These are phyloP conservation scores for Trichoderma sp. DNA, from an alignment of 2,329 filamentous ascomycete species.

Conservation along the genomic window DNA sequence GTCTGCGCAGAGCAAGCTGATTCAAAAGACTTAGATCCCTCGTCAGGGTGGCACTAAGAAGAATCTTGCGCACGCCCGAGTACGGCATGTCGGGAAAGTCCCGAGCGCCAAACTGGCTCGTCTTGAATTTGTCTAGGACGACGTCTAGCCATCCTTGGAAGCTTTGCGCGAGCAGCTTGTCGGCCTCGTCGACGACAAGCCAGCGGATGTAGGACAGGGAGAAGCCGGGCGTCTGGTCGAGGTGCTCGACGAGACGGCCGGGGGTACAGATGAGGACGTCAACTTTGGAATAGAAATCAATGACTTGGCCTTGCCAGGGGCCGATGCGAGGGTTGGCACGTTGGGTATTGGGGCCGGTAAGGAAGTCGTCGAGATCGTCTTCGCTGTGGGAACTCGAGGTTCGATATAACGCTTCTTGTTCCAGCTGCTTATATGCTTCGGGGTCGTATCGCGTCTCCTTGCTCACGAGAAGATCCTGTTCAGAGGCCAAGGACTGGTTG, in stretches of 20 bases:
- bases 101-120: conserved; percentile 48
- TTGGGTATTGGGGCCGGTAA: conserved; percentile 21
- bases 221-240: conserved; percentile 81
- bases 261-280: conserved; percentile 91
- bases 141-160: conserved; percentile 87
- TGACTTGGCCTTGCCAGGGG: conserved; percentile 51
- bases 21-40: conserved; percentile 77
- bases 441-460: conserved; percentile 62
- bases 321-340: conserved; percentile 34
- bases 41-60: conserved; percentile 91
- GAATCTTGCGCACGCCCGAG: conserved; percentile 68
- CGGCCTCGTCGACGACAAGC: conserved; percentile 91
- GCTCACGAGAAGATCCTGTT: conserved; percentile 51
- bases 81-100: conserved; percentile 54
- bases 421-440: conserved; percentile 42
- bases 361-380: conserved; percentile 23
- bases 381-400: conserved; percentile 21
- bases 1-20: conserved; percentile 68
- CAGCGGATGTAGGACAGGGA: conserved; percentile 74
- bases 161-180: conserved; percentile 85
- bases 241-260: conserved; percentile 86
- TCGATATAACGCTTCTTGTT: conserved; percentile 22
- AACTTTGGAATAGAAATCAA: conserved; percentile 66
- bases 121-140: conserved; percentile 62
- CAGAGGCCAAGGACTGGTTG: conserved; percentile 68